Percentiles rank a stretch among this genome's conserved stretches.
Conservation (phyloP, 2,329 filamentous ascomycete species). For the Fusarium chuoi region DNA sequence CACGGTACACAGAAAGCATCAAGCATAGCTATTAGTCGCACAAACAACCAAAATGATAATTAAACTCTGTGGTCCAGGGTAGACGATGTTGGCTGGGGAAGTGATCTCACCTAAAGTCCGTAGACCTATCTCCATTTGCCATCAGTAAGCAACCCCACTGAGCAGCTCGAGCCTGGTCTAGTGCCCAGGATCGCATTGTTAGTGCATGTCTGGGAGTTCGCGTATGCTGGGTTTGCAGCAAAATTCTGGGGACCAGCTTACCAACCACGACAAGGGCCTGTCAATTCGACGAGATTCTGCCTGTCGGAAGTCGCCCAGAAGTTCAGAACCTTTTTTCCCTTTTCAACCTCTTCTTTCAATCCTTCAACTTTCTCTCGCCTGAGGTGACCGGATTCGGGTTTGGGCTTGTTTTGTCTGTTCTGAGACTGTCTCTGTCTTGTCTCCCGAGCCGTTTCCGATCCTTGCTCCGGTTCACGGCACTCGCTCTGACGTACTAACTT, state of each 20-base stretch:
- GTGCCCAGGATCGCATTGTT: constrained; percentile 6
- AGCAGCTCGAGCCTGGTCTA: constrained; percentile 1
- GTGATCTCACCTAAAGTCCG: constrained; percentile 8
- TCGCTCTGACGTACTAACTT: constrained; percentile 22
- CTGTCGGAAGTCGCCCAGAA: constrained; percentile 32
- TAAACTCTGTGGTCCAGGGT: constrained; percentile 1
- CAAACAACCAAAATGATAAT: not conserved
- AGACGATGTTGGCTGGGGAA: not conserved
- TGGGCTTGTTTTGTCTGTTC: not conserved
- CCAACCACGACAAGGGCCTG: constrained; percentile 31
- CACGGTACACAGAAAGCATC: not conserved
- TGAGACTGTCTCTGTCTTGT: constrained; percentile 10
- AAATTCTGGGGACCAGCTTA: constrained; percentile 33
- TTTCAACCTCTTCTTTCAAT: not conserved
- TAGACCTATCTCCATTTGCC: not conserved
- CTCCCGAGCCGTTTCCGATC: constrained; percentile 15
- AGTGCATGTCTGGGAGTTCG: constrained; percentile 22
- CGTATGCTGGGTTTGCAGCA: constrained; percentile 21
- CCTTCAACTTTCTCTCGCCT: constrained; percentile 6
- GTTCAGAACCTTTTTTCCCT: constrained; percentile 2
- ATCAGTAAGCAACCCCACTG: constrained; percentile 14
- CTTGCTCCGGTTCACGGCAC: constrained; percentile 9
- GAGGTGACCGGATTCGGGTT: constrained; percentile 19
- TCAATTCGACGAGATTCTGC: constrained; percentile 33
- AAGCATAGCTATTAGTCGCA: not conserved